Conservation (phyloP, 352 stramenopile species). For the Globisporangium orthogonon region DNA sequence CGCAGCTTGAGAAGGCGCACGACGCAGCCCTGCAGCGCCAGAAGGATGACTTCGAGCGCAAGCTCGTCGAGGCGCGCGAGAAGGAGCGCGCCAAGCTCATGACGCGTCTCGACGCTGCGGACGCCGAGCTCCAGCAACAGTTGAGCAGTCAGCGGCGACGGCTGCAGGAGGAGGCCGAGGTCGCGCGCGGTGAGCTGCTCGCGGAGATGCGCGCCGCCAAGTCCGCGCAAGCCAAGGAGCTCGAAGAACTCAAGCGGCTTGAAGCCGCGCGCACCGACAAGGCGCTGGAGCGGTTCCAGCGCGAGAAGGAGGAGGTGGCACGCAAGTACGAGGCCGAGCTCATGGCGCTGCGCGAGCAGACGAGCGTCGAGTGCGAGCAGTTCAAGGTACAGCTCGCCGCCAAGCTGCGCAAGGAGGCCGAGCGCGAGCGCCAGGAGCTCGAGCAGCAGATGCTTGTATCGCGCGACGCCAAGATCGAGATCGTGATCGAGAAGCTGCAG, state of each 20-base stretch:
- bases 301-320: constrained; percentile 60
- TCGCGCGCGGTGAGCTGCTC: constrained; percentile 47
- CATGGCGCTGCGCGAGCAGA: constrained; percentile 45
- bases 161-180: constrained; percentile 65
- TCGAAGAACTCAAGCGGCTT: constrained; percentile 53
- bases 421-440: constrained; percentile 49
- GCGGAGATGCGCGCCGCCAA: constrained; percentile 46
- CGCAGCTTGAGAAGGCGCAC: constrained; percentile 54
- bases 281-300: constrained; percentile 32
- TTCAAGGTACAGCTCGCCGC: constrained; percentile 48
- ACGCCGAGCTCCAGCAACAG: constrained; percentile 76
- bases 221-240: constrained; percentile 39
- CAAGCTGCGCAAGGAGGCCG: constrained; percentile 50
- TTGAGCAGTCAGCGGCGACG: constrained; percentile 58
- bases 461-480: constrained; percentile 73
- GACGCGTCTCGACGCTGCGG: constrained; percentile 59
- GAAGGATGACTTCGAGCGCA: constrained; percentile 67
- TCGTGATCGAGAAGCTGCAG: constrained; percentile 79
- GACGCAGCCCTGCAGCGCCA: constrained; percentile 39
- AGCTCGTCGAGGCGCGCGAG: constrained; percentile 62
- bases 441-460: constrained; percentile 66
- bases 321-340: constrained; percentile 59
- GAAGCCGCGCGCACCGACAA: constrained; percentile 30
- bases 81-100: constrained; percentile 74
- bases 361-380: constrained; percentile 52